These are phyloP conservation scores for Solanum etuberosum DNA, from an alignment of 257 asterid species.

Conservation along the genomic window DNA sequence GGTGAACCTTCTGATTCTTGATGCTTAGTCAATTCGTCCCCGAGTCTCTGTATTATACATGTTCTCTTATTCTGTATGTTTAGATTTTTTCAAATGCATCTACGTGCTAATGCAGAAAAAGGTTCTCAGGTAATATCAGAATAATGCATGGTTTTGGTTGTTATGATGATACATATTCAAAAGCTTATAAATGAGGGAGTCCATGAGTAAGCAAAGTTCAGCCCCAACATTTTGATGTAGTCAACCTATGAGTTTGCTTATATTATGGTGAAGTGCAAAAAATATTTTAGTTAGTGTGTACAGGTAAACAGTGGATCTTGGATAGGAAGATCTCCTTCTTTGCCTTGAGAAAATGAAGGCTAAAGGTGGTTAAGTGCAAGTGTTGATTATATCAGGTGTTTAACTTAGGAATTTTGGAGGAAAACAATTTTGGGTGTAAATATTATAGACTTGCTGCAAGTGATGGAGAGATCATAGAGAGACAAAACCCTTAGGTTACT, in stretches of 20 bases:
- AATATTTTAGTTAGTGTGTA: background rate
- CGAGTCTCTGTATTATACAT: background rate
- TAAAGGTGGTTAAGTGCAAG: background rate
- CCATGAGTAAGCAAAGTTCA: background rate
- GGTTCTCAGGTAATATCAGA: background rate
- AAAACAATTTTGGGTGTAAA: background rate
- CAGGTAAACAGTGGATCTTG: background rate
- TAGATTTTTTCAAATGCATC: background rate
- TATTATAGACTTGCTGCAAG: background rate
- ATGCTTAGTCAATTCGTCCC: background rate
- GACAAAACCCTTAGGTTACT: background rate
- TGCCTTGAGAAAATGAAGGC: background rate
- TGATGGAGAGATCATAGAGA: background rate
- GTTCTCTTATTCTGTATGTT: background rate
- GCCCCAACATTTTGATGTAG: background rate
- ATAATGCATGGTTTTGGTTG: background rate
- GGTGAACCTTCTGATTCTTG: background rate
- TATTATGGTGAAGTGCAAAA: background rate
- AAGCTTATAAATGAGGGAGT: background rate
- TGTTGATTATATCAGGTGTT: background rate
- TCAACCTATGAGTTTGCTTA: background rate
- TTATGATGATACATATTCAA: background rate
- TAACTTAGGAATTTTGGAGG: background rate
- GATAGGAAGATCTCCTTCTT: background rate
- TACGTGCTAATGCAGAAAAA: background rate